phyloP scores from a whole-genome alignment of 495 filamentous ascomycete species.

The Tuber microsphaerosporum region DNA sequence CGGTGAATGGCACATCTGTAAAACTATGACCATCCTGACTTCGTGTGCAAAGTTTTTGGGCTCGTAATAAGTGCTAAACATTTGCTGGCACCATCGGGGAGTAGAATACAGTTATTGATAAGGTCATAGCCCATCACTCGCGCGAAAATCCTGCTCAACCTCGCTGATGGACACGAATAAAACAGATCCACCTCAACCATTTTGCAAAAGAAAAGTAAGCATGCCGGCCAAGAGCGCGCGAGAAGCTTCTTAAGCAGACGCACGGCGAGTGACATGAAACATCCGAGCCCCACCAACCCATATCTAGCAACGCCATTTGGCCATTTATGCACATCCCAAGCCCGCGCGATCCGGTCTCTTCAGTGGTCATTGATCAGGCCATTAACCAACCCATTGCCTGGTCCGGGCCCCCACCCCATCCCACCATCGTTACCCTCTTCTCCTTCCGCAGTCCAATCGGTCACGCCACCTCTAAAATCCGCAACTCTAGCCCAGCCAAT shows the following conservation, averaged over 20 bases:
- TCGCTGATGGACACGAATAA: background rate
- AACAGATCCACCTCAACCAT: background rate
- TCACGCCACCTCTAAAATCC: slow-evolving; percentile 59
- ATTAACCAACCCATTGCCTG: background rate
- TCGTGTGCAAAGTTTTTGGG: background rate
- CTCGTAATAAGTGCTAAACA: background rate
- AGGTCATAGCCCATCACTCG: background rate
- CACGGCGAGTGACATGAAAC: background rate
- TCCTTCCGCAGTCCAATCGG: slow-evolving; percentile 50
- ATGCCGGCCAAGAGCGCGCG: background rate
- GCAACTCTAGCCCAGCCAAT: slow-evolving; percentile 55
- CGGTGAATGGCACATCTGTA: background rate
- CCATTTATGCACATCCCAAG: background rate
- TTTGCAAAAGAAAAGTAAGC: background rate
- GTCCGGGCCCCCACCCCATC: slow-evolving; percentile 15
- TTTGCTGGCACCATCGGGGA: background rate
- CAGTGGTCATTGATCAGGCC: background rate
- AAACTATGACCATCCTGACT: background rate
- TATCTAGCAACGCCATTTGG: background rate
- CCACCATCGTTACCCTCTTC: slow-evolving; percentile 29
- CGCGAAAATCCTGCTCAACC: background rate
- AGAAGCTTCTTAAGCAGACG: background rate
- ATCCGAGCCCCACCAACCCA: background rate
- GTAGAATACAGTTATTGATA: background rate
- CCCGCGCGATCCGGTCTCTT: background rate